Base-by-base conservation (phyloP, 495 filamentous ascomycete species). In the Aspergillus coremiiformis region DNA sequence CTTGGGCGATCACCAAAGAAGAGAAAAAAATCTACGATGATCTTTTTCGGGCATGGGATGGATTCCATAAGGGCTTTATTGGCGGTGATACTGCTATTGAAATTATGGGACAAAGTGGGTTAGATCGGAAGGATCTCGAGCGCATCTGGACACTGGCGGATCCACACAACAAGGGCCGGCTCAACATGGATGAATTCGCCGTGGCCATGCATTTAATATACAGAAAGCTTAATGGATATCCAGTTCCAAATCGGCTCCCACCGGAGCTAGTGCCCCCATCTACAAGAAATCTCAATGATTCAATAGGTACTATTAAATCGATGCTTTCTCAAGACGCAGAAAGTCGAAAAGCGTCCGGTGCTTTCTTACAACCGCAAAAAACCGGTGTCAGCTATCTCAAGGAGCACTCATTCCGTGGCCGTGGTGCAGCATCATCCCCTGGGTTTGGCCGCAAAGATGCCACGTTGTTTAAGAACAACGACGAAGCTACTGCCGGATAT, bases 201-300 rank as follows among this genome's bases (percentile, higher is more conserved):
- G 91, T 99, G 33, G 92, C 89, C 6, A 99, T 99, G 93, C 94
- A 99, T 78, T 72, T 99, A 66, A 97, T 99, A 49, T 99, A 97
- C 64, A 82, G 94, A 55, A 95, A 91, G 64, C 78, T 97, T 22
- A 97, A 97, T 56, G 90, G 90, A 23, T 96, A 99, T 61, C 90
- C 93, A 1, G 78, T 96, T 41, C 94, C 94, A n/a, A 86, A 82
- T 58, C 86, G 87, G 39, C 77, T 97, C 14, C 94, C 94, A 4
- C 83, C 94, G 5, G 94, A 99, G 73, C 82, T 99, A 44, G 84
- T 97, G 12, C 94, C 94, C 41, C 94, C 94, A 1, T 96, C 92
- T 5, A 94, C 92, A n/a, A 82, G 91, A 41, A 95, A 96, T 61
- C 74, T 99, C 53, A 90, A 85, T 58, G 87, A 91, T 56, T 92